Percentiles rank a stretch among this genome's conserved stretches.
Conservation (phyloP, 1,284 basidiomycete species). For the Rugosomyces carneus region DNA sequence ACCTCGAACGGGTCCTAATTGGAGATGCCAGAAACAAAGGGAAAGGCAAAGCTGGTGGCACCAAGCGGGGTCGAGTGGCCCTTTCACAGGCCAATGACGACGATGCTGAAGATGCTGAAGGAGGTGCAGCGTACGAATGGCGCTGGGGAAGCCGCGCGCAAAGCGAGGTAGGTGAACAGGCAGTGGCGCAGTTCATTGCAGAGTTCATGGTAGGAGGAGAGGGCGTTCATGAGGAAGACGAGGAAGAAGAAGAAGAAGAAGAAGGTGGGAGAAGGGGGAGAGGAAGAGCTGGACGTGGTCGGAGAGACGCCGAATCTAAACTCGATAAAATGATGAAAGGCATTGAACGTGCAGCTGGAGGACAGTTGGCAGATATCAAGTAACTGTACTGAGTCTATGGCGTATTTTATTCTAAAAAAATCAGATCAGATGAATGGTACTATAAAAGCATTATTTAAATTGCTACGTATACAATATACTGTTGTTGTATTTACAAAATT, state of each 20-base stretch:
- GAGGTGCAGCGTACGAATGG: constrained; percentile 59
- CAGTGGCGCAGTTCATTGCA: constrained; percentile 58
- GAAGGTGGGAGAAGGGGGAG: constrained; percentile 20
- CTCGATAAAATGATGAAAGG: constrained; percentile 46
- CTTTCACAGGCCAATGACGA: constrained; percentile 20
- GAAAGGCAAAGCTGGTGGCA: constrained; percentile 23
- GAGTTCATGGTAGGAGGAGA: constrained; percentile 66
- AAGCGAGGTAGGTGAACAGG: constrained; percentile 66
- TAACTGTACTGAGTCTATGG: constrained; percentile 15
- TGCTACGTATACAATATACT: too few species aligned
- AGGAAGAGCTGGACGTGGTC: neutral
- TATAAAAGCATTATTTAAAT: too few species aligned
- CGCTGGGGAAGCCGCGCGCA: constrained; percentile 72
- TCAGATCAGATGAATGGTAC: too few species aligned
- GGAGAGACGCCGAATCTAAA: constrained; percentile 28
- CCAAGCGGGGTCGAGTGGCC: constrained; percentile 50
- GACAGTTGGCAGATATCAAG: constrained; percentile 41
- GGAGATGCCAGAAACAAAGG: constrained; percentile 38
- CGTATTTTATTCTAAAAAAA: too few species aligned
- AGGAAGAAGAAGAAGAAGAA: constrained; percentile 43
- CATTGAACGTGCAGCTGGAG: constrained; percentile 59
- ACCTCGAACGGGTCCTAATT: constrained; percentile 52
- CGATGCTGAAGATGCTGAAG: constrained; percentile 36
- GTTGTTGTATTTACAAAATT: too few species aligned
- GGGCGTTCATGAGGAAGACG: constrained; percentile 26